These are phyloP conservation scores for Clarireedia monteithiana DNA, from an alignment of 2,329 filamentous ascomycete species.

Conservation along the genomic window DNA sequence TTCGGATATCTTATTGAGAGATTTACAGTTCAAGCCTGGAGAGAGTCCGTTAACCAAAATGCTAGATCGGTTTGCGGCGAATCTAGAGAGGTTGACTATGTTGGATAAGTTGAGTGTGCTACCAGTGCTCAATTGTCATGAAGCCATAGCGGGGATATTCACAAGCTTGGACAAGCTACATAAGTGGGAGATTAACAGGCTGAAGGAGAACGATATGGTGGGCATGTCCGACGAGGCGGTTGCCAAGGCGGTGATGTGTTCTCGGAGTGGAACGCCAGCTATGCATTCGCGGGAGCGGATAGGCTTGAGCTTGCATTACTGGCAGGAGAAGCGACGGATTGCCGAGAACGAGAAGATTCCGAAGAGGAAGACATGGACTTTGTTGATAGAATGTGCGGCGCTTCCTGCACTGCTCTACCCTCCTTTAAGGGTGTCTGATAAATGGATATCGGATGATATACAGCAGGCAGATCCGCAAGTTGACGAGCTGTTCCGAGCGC, in stretches of 20 bases:
- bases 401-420: conserved; percentile 39
- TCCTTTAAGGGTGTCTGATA: conserved; percentile 61
- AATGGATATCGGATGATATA: conserved; percentile 65
- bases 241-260: conserved; percentile 44
- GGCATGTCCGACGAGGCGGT: conserved; percentile 37
- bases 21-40: conserved; percentile 50
- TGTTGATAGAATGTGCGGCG: conserved; percentile 58
- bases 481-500: conserved; percentile 33
- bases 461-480: conserved; percentile 46
- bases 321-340: conserved; percentile 55
- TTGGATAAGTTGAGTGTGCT: conserved; percentile 65
- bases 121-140: conserved; percentile 65
- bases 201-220: conserved; percentile 40
- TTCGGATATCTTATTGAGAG: conserved; percentile 55
- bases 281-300: conserved; percentile 63
- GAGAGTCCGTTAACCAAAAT: conserved; percentile 62
- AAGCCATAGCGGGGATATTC: conserved; percentile 68
- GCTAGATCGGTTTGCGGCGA: conserved; percentile 61
- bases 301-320: conserved; percentile 70
- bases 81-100: conserved; percentile 60
- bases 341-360: conserved; percentile 27
- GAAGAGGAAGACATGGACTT: conserved; percentile 48
- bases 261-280: conserved; percentile 59
- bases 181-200: conserved; percentile 57
- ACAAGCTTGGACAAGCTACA: conserved; percentile 62